Conservation (phyloP, 2,329 filamentous ascomycete genomes). For the Cladosporium velox region DNA sequence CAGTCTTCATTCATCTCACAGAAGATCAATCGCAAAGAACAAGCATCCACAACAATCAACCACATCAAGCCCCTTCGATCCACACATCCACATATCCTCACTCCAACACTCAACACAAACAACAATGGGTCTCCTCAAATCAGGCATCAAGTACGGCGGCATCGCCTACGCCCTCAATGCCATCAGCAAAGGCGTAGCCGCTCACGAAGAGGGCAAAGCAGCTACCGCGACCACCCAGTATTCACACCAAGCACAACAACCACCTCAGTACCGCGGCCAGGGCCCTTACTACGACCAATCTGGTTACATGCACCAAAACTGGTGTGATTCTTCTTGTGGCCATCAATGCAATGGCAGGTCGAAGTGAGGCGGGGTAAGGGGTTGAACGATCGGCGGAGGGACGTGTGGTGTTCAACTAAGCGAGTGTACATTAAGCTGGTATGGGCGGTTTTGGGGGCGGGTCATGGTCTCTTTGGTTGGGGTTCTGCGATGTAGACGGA, state of each 20-base stretch:
- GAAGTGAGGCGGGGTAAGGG: neutral
- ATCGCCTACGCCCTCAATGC: slow-evolving; percentile 6
- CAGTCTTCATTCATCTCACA: neutral
- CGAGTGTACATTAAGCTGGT: neutral
- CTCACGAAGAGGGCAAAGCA: neutral
- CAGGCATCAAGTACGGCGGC: slow-evolving; percentile 5
- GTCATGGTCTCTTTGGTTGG: neutral
- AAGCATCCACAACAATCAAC: neutral
- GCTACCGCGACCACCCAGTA: neutral
- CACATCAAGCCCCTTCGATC: neutral
- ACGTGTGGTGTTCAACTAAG: neutral
- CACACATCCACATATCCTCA: neutral
- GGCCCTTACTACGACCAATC: neutral
- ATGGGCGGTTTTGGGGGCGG: too few species aligned
- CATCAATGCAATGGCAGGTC: neutral
- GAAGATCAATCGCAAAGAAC: neutral
- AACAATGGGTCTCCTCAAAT: slow-evolving; percentile 8
- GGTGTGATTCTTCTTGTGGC: neutral
- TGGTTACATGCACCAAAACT: neutral
- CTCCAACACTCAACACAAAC: neutral
- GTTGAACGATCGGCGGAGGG: neutral
- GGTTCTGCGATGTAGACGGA: too few species aligned
- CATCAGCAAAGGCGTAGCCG: slow-evolving; percentile 8
- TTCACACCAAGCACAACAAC: neutral
- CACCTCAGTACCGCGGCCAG: neutral